Percentiles rank a stretch among this genome's conserved stretches.
phyloP scores from a whole-genome alignment of 441 rosid genomes.

The Euphorbia celastroides region DNA sequence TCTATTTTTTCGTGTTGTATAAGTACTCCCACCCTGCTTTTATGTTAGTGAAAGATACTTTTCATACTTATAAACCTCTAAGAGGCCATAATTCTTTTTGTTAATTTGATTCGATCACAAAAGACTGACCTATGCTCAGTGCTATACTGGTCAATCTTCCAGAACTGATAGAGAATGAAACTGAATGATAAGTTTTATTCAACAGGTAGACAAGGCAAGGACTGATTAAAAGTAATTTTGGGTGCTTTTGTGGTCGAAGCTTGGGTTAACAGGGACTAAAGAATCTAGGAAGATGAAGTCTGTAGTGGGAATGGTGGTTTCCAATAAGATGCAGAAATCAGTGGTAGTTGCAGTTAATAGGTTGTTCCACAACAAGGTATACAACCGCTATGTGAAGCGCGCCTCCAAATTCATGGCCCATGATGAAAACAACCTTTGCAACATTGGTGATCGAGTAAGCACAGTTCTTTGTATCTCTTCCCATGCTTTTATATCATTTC shows the following conservation, averaged over 20 bases:
- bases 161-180: background rate
- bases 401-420: slow-evolving; percentile 99
- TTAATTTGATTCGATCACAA: too few species aligned
- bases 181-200: background rate
- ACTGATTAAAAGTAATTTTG: background rate
- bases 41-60: too few species aligned
- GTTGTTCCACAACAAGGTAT: slow-evolving; percentile 72
- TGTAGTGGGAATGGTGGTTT: slow-evolving; percentile 79
- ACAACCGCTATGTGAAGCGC: slow-evolving; percentile 81
- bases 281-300: slow-evolving; percentile 22
- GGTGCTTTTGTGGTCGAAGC: background rate
- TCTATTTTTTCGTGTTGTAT: too few species aligned
- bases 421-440: slow-evolving; percentile 64
- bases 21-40: too few species aligned
- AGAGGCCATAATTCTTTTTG: too few species aligned
- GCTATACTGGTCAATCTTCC: background rate
- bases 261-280: background rate
- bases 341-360: slow-evolving; percentile 87
- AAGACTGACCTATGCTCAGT: too few species aligned
- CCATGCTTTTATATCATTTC: background rate
- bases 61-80: too few species aligned
- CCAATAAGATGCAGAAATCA: slow-evolving; percentile 98
- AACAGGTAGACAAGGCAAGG: background rate
- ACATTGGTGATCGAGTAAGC: slow-evolving; percentile 76
- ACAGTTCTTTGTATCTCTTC: background rate